These are phyloP conservation scores for Aspergillus sergii DNA, from an alignment of 2,329 filamentous ascomycete species.

Conservation along the genomic window DNA sequence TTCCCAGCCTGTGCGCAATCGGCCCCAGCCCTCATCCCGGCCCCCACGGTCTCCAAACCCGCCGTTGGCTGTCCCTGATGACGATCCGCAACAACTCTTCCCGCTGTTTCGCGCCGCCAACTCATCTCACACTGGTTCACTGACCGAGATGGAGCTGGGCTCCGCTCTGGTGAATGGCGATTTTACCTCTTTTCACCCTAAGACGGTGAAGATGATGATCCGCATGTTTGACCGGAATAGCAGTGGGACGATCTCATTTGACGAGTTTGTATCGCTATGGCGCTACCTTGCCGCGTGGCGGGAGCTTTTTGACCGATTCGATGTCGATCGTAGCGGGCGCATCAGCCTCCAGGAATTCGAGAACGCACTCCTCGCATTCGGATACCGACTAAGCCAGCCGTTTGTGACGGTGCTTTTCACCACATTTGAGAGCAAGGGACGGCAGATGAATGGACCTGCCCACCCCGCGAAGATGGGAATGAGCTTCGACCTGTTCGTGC, in stretches of 20 bases:
- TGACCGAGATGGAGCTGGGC: slow-evolving; percentile 84
- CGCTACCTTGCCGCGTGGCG: slow-evolving; percentile 94
- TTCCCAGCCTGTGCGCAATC: slow-evolving; percentile 55
- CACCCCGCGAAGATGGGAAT: slow-evolving; percentile 58
- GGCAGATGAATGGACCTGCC: slow-evolving; percentile 43
- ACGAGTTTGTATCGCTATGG: slow-evolving; percentile 96
- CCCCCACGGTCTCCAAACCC: slow-evolving; percentile 67
- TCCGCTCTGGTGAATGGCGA: slow-evolving; percentile 94
- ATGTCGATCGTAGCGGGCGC: slow-evolving; percentile 81
- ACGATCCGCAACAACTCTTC: slow-evolving; percentile 66
- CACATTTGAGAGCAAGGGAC: slow-evolving; percentile 72
- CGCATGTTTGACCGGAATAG: slow-evolving; percentile 97
- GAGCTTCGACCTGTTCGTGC: slow-evolving; percentile 96
- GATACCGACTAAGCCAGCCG: slow-evolving; percentile 80
- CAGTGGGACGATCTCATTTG: slow-evolving; percentile 85
- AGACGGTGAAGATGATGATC: slow-evolving; percentile 98
- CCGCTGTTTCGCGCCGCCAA: slow-evolving; percentile 91
- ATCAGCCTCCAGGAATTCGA: slow-evolving; percentile 86
- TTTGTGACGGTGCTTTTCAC: slow-evolving; percentile 86
- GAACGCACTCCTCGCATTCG: slow-evolving; percentile 88
- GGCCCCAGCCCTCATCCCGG: slow-evolving; percentile 60
- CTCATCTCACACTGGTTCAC: slow-evolving; percentile 71
- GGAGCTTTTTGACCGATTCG: slow-evolving; percentile 91
- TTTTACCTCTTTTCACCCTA: slow-evolving; percentile 88
- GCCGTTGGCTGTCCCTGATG: slow-evolving; percentile 51